Percentiles rank a stretch among this genome's conserved stretches.
Evolutionary conservation across 2,329 filamentous ascomycete genomes (phyloP).

Genomic region (Cytospora piceae): DNA sequence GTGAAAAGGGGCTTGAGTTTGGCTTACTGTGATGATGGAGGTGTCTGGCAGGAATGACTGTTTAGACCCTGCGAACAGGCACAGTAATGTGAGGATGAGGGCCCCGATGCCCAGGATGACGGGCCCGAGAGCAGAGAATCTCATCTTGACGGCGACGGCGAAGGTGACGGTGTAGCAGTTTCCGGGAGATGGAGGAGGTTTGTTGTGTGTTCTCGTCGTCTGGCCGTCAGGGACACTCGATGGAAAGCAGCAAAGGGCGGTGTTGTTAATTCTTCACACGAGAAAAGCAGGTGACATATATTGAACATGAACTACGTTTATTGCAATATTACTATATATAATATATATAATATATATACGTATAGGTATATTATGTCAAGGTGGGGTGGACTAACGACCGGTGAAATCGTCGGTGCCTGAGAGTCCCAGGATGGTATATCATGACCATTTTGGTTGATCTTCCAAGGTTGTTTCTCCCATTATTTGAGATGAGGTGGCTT

Average conservation of each 20-base stretch:
- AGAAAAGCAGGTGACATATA: neutral
- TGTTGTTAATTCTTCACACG: neutral
- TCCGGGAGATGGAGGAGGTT: neutral
- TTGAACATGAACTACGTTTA: neutral
- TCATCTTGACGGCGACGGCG: constrained; percentile 9
- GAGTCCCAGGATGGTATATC: neutral
- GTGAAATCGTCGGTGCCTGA: neutral
- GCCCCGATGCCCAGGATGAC: constrained; percentile 11
- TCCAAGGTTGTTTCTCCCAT: neutral
- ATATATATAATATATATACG: neutral
- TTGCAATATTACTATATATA: neutral
- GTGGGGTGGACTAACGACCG: neutral
- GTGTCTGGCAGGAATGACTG: constrained; percentile 15
- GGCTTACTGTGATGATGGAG: constrained; percentile 16
- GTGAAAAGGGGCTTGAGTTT: neutral
- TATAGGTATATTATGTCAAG: neutral
- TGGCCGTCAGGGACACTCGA: neutral
- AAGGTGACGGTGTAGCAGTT: neutral
- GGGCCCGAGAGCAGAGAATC: constrained; percentile 20
- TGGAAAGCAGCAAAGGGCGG: neutral
- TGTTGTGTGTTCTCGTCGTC: neutral
- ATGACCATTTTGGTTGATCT: neutral
- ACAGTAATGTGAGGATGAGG: constrained; percentile 13
- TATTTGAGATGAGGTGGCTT: neutral
- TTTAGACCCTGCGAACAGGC: constrained; percentile 18